Base-by-base conservation (phyloP, 1,139 yeast species). In the Blastobotrys persicus region DNA sequence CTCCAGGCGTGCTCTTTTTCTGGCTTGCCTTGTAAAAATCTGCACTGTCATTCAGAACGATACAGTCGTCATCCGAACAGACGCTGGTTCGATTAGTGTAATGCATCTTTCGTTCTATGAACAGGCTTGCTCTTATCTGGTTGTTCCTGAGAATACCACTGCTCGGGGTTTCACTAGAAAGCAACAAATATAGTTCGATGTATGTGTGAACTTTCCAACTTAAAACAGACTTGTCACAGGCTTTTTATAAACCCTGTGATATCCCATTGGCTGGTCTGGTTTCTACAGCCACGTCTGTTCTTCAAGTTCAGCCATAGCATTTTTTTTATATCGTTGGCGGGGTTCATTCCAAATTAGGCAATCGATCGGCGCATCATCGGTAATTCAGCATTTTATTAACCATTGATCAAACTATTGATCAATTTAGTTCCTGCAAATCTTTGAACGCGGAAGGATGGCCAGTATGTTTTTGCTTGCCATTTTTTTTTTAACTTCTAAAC, bases 241-340 rank as follows among this genome's bases (percentile, higher is more conserved):
- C 39, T 17, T 34, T 31, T 34, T 34, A 34, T 34, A 34, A n/a
- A 12, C 6, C 17, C 11, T 34, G 6, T 12, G 6, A n/a, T 34
- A 34, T 34, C 6, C 20, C 19, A 34, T 14, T 34, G 39, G 19
- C 39, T 34, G 39, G 39, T 34, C 14, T 31, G 5, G 5, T 12
- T 12, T 7, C 9, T n/a, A 34, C 39, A 34, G 39, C 39, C 39
- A 34, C 19, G 28, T 23, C 28, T 9, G 28, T 34, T 34, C 13
- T n/a, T 34, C 16, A 12, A 4, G 39, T 34, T 17, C 39, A 13
- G 39, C 39, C 39, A 34, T 14, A 14, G 6, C 20, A 6, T 34
- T 34, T 34, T 34, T 34, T 14, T 9, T 32, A 32, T 14, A 34
- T 20, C 39, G 39, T 34, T 34, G 39, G 39, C 39, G 39, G 39